Base-by-base conservation (phyloP, 306 rosid species). In the Cyamopsis tetragonoloba region DNA sequence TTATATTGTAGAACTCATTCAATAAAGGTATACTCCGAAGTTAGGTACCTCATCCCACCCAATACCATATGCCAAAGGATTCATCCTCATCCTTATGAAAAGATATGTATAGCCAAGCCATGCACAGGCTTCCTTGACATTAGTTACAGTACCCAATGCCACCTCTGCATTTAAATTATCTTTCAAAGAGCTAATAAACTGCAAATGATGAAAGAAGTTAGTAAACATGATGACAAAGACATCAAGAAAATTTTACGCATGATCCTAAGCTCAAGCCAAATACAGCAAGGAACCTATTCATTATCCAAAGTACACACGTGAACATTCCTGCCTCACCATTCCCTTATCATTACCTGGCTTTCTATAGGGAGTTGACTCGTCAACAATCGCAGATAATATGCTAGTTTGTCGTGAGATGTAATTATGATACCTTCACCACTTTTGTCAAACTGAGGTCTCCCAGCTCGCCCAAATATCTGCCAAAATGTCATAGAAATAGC, bases 41-140 rank as follows among this genome's bases (percentile, higher is more conserved):
- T 54, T 48, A 49, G 39, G 44, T 84, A 92, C 98, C 98, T 92
- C 98, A 58, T 92, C 96, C 98, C 98, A 92, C 46, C 86, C 93
- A 43, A 92, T 84, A 76, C 96, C 98, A 74, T 92, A 92, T 3
- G 88, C 93, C 82, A 92, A 74, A 35, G 98, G 98, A 81, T 92
- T 92, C 87, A 89, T 77, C 81, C 89, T 86, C 98, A 92, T 92
- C 83, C 98, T 86, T 76, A 92, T 89, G 77, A 87, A 92, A 70
- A 92, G 93, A 82, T 92, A 92, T 1, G 98, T 92, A 78, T 92
- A 92, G 77, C 98, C 98, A 64, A 92, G 96, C 98, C 98, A 92
- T 6, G 96, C 96, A 79, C 96, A 89, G 54, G 98, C 98, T 84
- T 92, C 98, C 84, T 89, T 92, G 67, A 92, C 93, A 83, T 92